Percentiles rank a stretch among this genome's conserved stretches.
Evolutionary conservation across 2,329 filamentous ascomycete species (phyloP).

Genomic region (Penicillium fuscoglaucum): DNA sequence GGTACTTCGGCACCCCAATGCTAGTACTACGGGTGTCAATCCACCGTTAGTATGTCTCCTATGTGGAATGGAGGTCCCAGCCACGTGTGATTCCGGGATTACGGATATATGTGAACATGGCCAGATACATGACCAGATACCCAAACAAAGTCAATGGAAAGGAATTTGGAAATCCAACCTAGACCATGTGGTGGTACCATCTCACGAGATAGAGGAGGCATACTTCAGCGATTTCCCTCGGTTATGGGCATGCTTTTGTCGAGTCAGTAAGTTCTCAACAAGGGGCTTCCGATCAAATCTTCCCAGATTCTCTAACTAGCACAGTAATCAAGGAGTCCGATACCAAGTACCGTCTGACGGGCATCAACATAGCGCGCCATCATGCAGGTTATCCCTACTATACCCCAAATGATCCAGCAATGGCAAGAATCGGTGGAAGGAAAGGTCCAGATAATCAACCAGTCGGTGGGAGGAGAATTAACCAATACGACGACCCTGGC

Average conservation of each 20-base stretch:
- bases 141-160: too few relatives aligned
- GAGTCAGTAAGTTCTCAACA: not conserved
- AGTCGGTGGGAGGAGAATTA: not conserved
- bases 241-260: not conserved
- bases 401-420: not conserved
- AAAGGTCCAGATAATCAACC: not conserved
- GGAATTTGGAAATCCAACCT: not conserved
- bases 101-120: not conserved
- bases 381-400: not conserved
- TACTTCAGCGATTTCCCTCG: not conserved
- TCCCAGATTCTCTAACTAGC: not conserved
- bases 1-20: too few relatives aligned
- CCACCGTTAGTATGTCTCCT: not conserved
- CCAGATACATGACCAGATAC: not conserved
- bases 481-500: not conserved
- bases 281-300: not conserved
- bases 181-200: not conserved
- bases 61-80: not conserved
- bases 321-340: not conserved
- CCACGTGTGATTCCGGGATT: not conserved
- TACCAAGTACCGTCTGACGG: not conserved
- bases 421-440: not conserved
- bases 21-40: not conserved
- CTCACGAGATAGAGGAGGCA: not conserved
- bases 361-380: not conserved